Evolutionary conservation across 371 early-diverging fungal genomes (phyloP).

Genomic region (Choanephora cucurbitarum): DNA sequence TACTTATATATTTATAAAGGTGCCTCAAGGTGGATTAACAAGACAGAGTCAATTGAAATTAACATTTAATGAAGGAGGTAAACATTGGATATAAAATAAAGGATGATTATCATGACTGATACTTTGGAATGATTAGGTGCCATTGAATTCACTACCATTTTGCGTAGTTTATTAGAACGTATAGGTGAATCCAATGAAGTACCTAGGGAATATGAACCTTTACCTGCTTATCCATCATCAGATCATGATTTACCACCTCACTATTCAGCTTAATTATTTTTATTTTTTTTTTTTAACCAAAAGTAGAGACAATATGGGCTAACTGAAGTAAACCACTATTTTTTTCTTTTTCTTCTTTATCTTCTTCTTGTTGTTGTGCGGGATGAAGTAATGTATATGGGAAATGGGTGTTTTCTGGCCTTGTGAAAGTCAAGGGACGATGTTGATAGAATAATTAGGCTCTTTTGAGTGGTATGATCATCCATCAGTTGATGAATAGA

Average conservation of each 20-base stretch:
- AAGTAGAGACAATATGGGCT: constrained; percentile 47
- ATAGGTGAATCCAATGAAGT: constrained; percentile 39
- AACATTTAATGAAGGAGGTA: constrained; percentile 57
- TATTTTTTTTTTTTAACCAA: too few species aligned
- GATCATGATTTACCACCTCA: constrained; percentile 16
- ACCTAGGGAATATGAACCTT: constrained; percentile 40
- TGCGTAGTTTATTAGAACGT: constrained; percentile 40
- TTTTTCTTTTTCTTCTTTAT: constrained; percentile 5
- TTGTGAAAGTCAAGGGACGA: constrained; percentile 28
- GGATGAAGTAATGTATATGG: constrained; percentile 40
- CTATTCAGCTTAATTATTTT: constrained; percentile 16
- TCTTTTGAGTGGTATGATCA: too few species aligned
- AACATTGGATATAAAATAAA: neutral
- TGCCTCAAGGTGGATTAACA: constrained; percentile 50
- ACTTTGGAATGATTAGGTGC: constrained; percentile 35
- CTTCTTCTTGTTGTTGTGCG: constrained; percentile 12
- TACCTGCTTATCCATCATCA: constrained; percentile 32
- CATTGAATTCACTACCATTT: constrained; percentile 51
- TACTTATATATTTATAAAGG: constrained; percentile 22
- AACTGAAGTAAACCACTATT: constrained; percentile 35
- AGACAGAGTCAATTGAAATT: constrained; percentile 36
- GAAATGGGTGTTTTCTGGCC: constrained; percentile 16
- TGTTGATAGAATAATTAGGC: constrained; percentile 32
- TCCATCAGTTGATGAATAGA: constrained; percentile 25
- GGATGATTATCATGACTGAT: neutral